Base-by-base conservation (phyloP, 768 basidiomycete species). In the Exidia glandulosa region DNA sequence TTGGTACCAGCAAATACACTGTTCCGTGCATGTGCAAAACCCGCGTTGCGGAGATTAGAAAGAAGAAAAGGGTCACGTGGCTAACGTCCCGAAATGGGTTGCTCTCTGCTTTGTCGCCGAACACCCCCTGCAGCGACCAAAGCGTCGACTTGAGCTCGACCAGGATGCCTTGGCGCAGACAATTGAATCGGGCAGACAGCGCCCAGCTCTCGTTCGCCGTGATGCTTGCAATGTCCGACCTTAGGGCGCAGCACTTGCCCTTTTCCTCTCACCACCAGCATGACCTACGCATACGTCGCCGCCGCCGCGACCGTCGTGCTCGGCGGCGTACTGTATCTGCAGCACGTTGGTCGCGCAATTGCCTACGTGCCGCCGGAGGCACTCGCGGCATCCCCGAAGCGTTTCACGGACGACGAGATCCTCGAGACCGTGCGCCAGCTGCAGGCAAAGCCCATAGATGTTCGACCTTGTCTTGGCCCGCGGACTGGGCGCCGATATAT, bases 401-500 rank as follows among this genome's bases (percentile, higher is more conserved):
- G 88, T 29, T 70, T 76, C 62, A 78, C 79, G 0, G 69, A 74
- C 3, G 68, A 77, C 52, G 73, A 74, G 23, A 76, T 81, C 23
- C 72, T 62, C 31, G 60, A 56, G 25, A 71, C 75, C 12, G 23
- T 27, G 12, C 19, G 19, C 5, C 25, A 27, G 2, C 50, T 54
- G 7, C 14, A 31, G 27, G 4, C 25, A 13, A 25, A 25, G 25
- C 50, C 50, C 6, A 19, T 54, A 10, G 30, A 54, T 27, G 50
- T 54, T 12, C 6, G 10, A 25, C 50, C 50, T 23, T 54, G 7
- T 54, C 50, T 54, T 27, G 50, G 50, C 14, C 50, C 25, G 50
- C 50, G 50, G 69, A 90, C 88, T 0, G 87, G 86, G 23, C 77
- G 88, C 59, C 76, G 83, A 56, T 90, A 90, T 68, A 87, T 90